Conservation (phyloP, 2,329 filamentous ascomycete genomes). For the Byssochlamys sp. region DNA sequence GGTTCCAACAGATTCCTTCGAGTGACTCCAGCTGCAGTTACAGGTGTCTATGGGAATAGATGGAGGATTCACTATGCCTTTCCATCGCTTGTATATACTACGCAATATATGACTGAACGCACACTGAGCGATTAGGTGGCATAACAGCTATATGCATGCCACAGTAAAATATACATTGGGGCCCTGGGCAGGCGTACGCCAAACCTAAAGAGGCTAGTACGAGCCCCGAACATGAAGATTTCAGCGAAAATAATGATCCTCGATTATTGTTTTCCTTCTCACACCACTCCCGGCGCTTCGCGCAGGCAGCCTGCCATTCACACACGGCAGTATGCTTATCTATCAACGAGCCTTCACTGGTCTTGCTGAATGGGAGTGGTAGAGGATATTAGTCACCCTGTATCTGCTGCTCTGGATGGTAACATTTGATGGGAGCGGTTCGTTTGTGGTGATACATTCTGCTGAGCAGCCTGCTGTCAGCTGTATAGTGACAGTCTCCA, state of each 20-base stretch:
- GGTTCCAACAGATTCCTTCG: neutral
- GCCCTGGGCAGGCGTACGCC: neutral
- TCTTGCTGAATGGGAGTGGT: constrained; percentile 45
- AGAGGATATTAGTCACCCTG: constrained; percentile 60
- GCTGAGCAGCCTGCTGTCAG: constrained; percentile 11
- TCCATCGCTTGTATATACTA: too few relatives aligned
- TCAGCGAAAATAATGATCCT: neutral
- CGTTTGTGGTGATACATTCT: constrained; percentile 65
- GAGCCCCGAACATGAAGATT: neutral
- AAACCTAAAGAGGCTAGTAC: neutral
- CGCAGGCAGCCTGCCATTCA: constrained; percentile 27
- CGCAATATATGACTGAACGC: neutral
- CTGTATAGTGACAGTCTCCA: constrained; percentile 1
- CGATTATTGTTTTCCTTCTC: constrained; percentile 12
- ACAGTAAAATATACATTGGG: neutral
- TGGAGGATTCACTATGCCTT: neutral
- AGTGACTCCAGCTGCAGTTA: neutral
- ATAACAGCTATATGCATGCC: neutral
- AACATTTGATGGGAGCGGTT: constrained; percentile 66
- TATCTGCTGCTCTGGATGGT: constrained; percentile 78
- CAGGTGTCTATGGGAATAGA: neutral
- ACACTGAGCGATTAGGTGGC: neutral
- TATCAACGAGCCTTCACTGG: constrained; percentile 28
- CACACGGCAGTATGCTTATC: constrained; percentile 21
- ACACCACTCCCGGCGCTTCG: constrained; percentile 34